Base-by-base conservation (phyloP, 2,329 filamentous ascomycete genomes). In the Stenocarpella maydis region DNA sequence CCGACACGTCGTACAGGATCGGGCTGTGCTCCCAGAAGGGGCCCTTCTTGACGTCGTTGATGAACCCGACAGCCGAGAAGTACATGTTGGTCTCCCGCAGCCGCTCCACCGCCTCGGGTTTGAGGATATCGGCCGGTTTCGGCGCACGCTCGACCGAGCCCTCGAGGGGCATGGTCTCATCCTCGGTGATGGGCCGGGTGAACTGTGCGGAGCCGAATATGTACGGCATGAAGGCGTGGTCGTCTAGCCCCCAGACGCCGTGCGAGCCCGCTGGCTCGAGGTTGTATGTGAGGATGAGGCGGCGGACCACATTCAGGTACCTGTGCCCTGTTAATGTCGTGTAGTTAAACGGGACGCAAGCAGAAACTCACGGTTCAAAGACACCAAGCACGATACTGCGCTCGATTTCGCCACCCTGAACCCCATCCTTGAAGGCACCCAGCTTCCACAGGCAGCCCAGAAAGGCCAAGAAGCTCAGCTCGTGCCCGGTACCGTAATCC, bases 1-100 rank as follows among this genome's bases (percentile, higher is more conserved):
- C 96, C 0, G 94, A 97, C 50, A 99, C 94, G 79, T 99, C 95
- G 78, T 92, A 99, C 15, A 99, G 83, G 73, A 97, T 95, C 0
- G 95, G 95, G 73, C 94, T 97, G 78, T 99, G 95, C 75, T 95
- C 93, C 95, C 96, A 98, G 78, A 99, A 99, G 0, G 96, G 95
- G 0, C 96, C 96, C 72, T 87, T 95, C 78, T 99, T 99, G 60
- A 99, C 96, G 77, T 97, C 95, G 79, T 97, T 92, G 78, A 99
- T 98, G 84, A 99, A 99, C 12, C 94, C 94, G 69, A 99, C 90
- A 39, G 96, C 96, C 6, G 93, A 92, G 79, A 98, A 99, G 80
- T 99, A 99, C 88, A 99, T 88, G 76, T 95, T 95, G 34, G 80
- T 82, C 67, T 85, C 83, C 58, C 92, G 86, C 77, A 93, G 87